Evolutionary conservation across 148 eudicot species (phyloP), one percentile per base, ranked within the genome.

Genomic region (Silene uniflora): DNA sequence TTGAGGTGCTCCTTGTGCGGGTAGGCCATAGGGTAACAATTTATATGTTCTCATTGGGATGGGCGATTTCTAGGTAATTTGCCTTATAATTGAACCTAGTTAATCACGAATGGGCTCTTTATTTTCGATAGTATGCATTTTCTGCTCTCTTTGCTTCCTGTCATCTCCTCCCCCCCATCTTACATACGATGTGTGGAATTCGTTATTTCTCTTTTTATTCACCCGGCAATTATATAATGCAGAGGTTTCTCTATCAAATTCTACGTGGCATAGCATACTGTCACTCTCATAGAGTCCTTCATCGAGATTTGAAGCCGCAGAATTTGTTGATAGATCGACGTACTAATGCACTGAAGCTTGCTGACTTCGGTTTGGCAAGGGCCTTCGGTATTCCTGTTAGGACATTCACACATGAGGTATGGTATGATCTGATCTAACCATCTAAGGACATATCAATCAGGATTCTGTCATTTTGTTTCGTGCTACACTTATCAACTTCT

Each of bases 221-320:
- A 76, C 66, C 8, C 35, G 7, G 29, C 24, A 3, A 22, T 61
- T 79, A 70, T 19, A 49, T 44, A 47, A 39, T 86, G 85, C 86
- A 93, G 98, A 89, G 63, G 87, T 94, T 91, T 81, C 86, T 94
- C 23, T 89, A 88, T 79, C 98, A 94, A 86, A 91, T 94, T 76
- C 96, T 94, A 16, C 93, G 97, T 81, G 98, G 98, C 25, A 92
- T 94, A 75, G 90, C 98, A 69, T 94, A 89, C 75, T 94, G 98
- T 84, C 98, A 94, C 84, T 94, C 97, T 63, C 98, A 94, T 77
- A 86, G 98, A 83, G 96, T 94, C 80, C 93, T 94, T 66, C 98
- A 94, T 76, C 87, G 98, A 70, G 98, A 94, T 75, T 76, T 94
- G 84, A 94, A 94, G 86, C 98, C 98, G 64, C 97, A 94, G 80